phyloP scores from a whole-genome alignment of 495 filamentous ascomycete species.

The Podospora anserina region DNA sequence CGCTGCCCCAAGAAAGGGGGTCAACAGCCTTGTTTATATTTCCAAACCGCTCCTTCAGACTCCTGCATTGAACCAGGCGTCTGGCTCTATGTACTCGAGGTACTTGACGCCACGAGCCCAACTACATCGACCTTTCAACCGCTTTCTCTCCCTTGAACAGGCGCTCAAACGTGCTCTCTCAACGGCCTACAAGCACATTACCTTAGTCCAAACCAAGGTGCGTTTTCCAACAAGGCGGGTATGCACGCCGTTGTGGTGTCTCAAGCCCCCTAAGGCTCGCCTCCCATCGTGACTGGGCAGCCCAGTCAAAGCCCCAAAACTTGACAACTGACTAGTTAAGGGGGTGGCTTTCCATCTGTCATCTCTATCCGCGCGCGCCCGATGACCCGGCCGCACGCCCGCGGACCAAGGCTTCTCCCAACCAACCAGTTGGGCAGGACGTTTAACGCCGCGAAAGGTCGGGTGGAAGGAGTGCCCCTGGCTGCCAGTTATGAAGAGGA shows the following conservation, averaged over 20 bases:
- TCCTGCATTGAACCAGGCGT: background rate
- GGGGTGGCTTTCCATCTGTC: background rate
- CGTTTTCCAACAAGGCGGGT: background rate
- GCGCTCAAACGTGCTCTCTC: background rate
- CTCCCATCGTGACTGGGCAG: background rate
- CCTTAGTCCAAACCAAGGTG: background rate
- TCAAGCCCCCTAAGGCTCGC: background rate
- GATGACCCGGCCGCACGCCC: background rate
- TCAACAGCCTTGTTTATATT: background rate
- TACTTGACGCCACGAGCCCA: background rate
- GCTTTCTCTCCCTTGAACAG: background rate
- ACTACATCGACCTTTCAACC: background rate
- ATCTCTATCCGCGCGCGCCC: background rate
- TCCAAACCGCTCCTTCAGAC: background rate
- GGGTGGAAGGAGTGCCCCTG: background rate
- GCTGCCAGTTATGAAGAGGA: background rate
- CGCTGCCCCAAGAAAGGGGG: background rate
- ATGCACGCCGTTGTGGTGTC: background rate
- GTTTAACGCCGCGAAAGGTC: background rate
- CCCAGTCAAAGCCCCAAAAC: background rate
- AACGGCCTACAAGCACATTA: background rate
- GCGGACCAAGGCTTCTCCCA: background rate
- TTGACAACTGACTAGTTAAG: background rate
- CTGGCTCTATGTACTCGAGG: background rate
- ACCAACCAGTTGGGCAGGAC: background rate